Evolutionary conservation across 371 early-diverging fungal genomes (phyloP), one percentile per base, ranked within the genome.

Genomic region (Mortierella sp.): DNA sequence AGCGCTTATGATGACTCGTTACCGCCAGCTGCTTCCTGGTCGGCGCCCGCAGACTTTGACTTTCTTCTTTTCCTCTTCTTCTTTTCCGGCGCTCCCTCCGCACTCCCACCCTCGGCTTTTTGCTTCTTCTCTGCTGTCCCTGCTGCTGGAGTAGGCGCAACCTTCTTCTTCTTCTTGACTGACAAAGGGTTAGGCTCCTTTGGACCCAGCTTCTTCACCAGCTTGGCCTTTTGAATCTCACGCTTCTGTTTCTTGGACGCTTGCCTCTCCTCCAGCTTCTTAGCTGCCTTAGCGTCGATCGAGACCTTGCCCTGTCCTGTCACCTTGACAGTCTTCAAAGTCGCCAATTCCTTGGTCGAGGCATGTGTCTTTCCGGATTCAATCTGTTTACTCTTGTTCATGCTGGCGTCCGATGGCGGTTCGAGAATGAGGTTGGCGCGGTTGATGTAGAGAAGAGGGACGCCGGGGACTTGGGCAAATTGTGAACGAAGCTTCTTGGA

Each of bases 131-230:
- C 31, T 50, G 80, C 26, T 60, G 77, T 5, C 42, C 42, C 44
- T 19, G 76, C 24, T 79, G 87, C 57, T 45, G 77, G 1, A 72
- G 90, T 73, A 79, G 89, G 2, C 75, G 84, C 9, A 70, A 74
- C 73, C 84, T 90, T 89, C 88, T 94, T 94, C 85, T 92, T 93
- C 89, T 96, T 97, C 88, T 97, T 97, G 78, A 95, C 88, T 26
- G 96, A 95, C 42, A 98, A 89, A 54, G 97, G 97, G 82, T 98
- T 98, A 9, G 97, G 96, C 42, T 91, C 95, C 89, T 96, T 97
- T 44, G 93, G 89, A 74, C 90, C 92, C 87, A 90, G 91, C 77
- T 89, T 91, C 81, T 73, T 89, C 71, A 78, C 14, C 55, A 83
- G 75, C 87, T 76, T 82, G 34, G 73, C 84, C 83, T 77, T 84